Conservation (phyloP, 2,329 filamentous ascomycete species). For the Talaromyces atroroseus region DNA sequence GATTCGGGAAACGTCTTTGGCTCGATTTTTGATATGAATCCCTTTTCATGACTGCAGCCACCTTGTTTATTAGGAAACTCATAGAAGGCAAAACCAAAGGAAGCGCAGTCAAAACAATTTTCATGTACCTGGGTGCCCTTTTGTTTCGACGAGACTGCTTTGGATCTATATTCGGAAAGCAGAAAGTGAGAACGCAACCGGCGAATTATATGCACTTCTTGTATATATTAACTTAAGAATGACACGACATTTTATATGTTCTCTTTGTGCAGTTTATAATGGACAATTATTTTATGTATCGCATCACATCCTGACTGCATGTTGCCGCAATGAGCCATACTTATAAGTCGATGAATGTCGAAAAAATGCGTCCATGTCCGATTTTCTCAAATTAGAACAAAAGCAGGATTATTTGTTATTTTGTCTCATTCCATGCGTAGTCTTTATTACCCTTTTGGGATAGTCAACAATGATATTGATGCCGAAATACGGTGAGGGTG, state of each 20-base stretch:
- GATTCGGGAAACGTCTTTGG: background rate
- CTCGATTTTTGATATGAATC: background rate
- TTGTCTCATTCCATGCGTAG: background rate
- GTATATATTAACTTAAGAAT: background rate
- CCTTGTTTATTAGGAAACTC: too few species aligned
- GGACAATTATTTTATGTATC: background rate
- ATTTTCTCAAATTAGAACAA: background rate
- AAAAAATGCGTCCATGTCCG: background rate
- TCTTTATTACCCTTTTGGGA: background rate
- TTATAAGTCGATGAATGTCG: background rate
- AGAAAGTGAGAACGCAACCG: background rate
- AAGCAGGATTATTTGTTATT: background rate
- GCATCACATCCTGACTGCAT: background rate
- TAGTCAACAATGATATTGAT: background rate
- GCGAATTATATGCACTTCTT: background rate
- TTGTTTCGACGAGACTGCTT: background rate
- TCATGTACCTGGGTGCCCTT: background rate
- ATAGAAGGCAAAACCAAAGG: too few species aligned
- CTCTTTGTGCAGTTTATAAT: background rate
- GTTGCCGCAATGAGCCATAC: background rate
- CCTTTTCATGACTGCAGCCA: background rate
- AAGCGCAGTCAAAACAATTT: background rate
- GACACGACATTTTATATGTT: background rate
- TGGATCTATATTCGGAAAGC: background rate
- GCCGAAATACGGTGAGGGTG: background rate